Evolutionary conservation across 1,284 basidiomycete genomes (phyloP).

Genomic region (Austroboletus niveus): DNA sequence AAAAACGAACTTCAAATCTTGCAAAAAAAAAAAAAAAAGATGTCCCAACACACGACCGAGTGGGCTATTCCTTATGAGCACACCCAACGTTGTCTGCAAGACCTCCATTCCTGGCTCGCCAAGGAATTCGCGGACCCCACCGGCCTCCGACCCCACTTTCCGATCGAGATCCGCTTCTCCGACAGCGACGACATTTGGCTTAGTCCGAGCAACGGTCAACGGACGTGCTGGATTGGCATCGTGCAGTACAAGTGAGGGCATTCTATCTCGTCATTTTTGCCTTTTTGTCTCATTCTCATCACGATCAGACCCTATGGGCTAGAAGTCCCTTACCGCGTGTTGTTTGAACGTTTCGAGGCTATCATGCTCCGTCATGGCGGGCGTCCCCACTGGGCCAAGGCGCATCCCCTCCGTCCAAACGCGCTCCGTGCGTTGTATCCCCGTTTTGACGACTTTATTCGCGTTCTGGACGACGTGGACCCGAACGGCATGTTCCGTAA

Average conservation of each 20-base stretch:
- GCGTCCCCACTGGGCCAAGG: constrained; percentile 97
- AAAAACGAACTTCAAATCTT: too few species aligned
- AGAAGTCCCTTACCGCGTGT: constrained; percentile 80
- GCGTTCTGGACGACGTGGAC: constrained; percentile 73
- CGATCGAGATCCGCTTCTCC: constrained; percentile 91
- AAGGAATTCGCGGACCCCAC: constrained; percentile 62
- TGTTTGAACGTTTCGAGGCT: constrained; percentile 80
- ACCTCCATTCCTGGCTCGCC: constrained; percentile 75
- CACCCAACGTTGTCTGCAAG: constrained; percentile 66
- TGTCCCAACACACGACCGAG: constrained; percentile 87
- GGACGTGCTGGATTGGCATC: constrained; percentile 94
- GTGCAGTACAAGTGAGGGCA: constrained; percentile 85
- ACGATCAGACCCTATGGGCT: constrained; percentile 79
- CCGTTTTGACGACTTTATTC: constrained; percentile 78
- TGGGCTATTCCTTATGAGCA: constrained; percentile 84
- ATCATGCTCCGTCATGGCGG: constrained; percentile 76
- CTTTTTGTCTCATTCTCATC: constrained; percentile 5
- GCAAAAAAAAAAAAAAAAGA: constrained; percentile 42
- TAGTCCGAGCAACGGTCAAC: constrained; percentile 79
- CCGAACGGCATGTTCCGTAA: constrained; percentile 80
- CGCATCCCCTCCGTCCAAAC: constrained; percentile 74
- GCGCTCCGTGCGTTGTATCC: constrained; percentile 76
- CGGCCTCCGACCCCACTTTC: constrained; percentile 88
- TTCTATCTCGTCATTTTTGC: constrained; percentile 5
- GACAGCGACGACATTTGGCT: constrained; percentile 92